A percentile compares a stretch with the other conserved stretches of the same genome.
Conservation (phyloP, 495 filamentous ascomycete genomes). For the Staphylotrichum tortipilum region DNA sequence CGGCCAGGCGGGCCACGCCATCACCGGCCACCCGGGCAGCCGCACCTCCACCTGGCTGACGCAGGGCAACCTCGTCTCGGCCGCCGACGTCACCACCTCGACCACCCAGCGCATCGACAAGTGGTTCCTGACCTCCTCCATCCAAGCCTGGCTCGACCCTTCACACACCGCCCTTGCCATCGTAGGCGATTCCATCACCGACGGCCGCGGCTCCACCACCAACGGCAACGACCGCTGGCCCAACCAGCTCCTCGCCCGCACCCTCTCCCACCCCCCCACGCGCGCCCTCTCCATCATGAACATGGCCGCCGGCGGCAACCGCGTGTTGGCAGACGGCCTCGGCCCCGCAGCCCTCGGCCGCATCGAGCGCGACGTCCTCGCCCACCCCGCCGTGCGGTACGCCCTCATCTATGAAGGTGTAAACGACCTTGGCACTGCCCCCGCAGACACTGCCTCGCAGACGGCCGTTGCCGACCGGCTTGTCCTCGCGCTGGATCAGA, state of each 20-base stretch:
- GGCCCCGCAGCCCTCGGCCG: constrained; percentile 52
- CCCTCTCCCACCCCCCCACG: constrained; percentile 29
- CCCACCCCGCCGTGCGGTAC: constrained; percentile 44
- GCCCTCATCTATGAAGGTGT: constrained; percentile 57
- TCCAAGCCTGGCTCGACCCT: constrained; percentile 40
- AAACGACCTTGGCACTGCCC: constrained; percentile 52
- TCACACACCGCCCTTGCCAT: constrained; percentile 38
- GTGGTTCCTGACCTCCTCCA: constrained; percentile 47
- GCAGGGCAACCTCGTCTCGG: constrained; percentile 39
- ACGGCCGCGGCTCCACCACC: constrained; percentile 50
- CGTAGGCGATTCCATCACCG: constrained; percentile 61
- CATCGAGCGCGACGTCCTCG: constrained; percentile 52
- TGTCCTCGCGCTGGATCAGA: constrained; percentile 48
- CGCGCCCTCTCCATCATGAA: constrained; percentile 44
- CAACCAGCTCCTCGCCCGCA: constrained; percentile 44
- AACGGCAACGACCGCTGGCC: constrained; percentile 60
- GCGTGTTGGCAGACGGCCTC: constrained; percentile 48
- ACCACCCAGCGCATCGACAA: constrained; percentile 21
- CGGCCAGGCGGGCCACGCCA: constrained; percentile 43
- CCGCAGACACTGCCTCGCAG: constrained; percentile 31
- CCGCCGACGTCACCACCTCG: constrained; percentile 27
- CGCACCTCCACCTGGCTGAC: constrained; percentile 46
- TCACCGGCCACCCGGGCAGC: constrained; percentile 55
- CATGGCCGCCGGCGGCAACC: constrained; percentile 62
- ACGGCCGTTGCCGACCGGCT: constrained; percentile 37